Base-by-base conservation (phyloP, 805 yeast species). In the Candida multigemmis region DNA sequence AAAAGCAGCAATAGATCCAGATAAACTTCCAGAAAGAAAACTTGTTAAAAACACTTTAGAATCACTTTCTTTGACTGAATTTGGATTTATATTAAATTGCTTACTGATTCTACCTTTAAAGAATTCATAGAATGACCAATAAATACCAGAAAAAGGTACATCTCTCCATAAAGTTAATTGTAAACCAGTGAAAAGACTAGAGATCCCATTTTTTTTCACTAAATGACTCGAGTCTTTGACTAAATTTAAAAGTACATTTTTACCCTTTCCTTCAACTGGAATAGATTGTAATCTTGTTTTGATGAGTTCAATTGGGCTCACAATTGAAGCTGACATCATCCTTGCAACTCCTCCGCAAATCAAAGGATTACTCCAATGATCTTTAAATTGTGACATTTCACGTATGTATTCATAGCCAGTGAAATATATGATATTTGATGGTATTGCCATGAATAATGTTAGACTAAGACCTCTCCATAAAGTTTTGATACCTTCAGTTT, bases 121-220 rank as follows among this genome's bases (percentile, higher is more conserved):
- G 22, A 22, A 28, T 34, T 87, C 97, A 42, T 87, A 85, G 4
- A 79, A 68, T 7, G 84, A 72, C 98, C 98, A 91, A 53, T 91
- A 91, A 2, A 89, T 76, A 1, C 94, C 96, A 35, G 93, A 79
- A 49, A 91, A 91, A 2, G 98, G 98, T 0, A 89, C 97, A 50
- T 91, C 98, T 53, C 98, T 68, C 95, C 95, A 89, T 10, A 91
- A 63, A 0, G 98, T 91, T 21, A 91, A 66, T 21, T 80, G 75
- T 13, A 91, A 58, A 1, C 98, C 98, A 30, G 78, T 77, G 65
- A 86, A 91, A 12, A 91, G 50, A 0, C 85, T 68, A 2, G 56
- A 50, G 3, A 70, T 34, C 0, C 98, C 98, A 9, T 65, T 62
- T 1, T 46, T 34, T 20, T 55, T 48, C 4, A 84, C 56, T 41